A percentile compares a stretch with the other conserved stretches of the same genome.
Conservation (phyloP, 192 early-diverging fungal species). For the Glomus cerebriforme region DNA sequence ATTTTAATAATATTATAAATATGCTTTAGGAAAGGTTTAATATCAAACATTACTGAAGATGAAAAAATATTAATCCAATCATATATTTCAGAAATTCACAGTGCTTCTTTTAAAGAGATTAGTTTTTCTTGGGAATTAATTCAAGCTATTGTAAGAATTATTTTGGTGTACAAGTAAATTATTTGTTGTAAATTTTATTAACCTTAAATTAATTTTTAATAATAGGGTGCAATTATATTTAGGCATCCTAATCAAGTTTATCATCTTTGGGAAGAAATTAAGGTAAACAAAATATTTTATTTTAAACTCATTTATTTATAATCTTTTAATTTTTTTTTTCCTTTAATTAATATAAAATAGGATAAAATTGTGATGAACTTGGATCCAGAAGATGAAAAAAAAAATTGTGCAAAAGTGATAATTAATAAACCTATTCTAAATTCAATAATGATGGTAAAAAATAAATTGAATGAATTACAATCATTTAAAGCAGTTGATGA, state of each 20-base stretch:
- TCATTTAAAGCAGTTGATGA: not conserved
- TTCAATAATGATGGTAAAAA: not conserved
- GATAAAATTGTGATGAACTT: not conserved
- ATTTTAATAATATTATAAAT: not conserved
- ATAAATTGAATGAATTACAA: not conserved
- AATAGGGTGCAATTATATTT: constrained; percentile 24
- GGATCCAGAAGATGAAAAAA: not conserved
- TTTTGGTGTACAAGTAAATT: not conserved
- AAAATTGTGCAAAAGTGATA: not conserved
- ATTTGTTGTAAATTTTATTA: not conserved
- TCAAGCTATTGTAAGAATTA: constrained; percentile 19
- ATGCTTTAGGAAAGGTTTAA: not conserved
- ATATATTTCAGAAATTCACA: not conserved
- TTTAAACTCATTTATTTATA: not conserved
- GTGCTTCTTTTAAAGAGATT: constrained; percentile 1
- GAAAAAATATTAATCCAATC: not conserved
- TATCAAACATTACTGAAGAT: not conserved
- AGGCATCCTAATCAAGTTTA: constrained; percentile 6
- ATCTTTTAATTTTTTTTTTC: not conserved
- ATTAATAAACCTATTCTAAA: not conserved
- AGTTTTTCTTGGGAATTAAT: not conserved
- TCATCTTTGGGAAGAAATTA: constrained; percentile 1
- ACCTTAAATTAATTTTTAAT: not conserved
- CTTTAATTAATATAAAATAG: not conserved
- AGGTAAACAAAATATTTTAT: not conserved